Evolutionary conservation across 1,284 basidiomycete species (phyloP), one percentile per base, ranked within the genome.

Genomic region (Ustilago sp.): DNA sequence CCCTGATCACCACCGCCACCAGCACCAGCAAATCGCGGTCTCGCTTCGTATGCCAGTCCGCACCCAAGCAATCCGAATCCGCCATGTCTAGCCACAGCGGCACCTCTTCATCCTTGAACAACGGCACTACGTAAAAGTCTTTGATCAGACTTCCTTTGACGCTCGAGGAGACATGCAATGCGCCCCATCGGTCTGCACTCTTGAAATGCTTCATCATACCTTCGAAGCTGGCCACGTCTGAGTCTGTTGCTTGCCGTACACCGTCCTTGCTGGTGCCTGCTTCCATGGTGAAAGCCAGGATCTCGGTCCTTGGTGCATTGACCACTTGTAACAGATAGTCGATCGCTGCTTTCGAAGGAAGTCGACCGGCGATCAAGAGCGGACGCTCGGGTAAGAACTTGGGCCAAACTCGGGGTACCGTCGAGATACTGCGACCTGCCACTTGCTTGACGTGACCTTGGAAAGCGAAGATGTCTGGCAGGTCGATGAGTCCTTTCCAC

Each of bases 401-500:
- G 32, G 61, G 34, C 74, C 76, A 75, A 13, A 76, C 31, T 35
- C 68, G 55, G 6, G 76, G 54, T 28, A 62, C 58, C 0, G 58
- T 34, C 23, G 63, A 45, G 43, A 73, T 48, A 45, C 61, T 61
- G 36, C 73, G 74, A 2, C 77, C 79, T 2, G 76, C 80, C 7
- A 85, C 60, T 59, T 83, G 83, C 50, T 82, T 79, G 58, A 79
- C 79, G 53, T 71, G 73, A 8, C 81, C 82, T 48, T 76, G 77
- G 59, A 82, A 83, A 7, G 82, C 73, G 32, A 77, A 80, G 50
- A 74, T 65, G 38, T 85, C 84, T 23, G 83, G 84, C 61, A 86
- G 83, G 41, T 77, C 78, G 36, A 85, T 67, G n/a, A 83, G 79
- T n/a, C 84, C 84, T 31, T 77, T 79, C 84, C 84, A 86, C 8